These are phyloP conservation scores for Brettanomyces naardenensis DNA, from an alignment of 805 yeast species.

Conservation along the genomic window DNA sequence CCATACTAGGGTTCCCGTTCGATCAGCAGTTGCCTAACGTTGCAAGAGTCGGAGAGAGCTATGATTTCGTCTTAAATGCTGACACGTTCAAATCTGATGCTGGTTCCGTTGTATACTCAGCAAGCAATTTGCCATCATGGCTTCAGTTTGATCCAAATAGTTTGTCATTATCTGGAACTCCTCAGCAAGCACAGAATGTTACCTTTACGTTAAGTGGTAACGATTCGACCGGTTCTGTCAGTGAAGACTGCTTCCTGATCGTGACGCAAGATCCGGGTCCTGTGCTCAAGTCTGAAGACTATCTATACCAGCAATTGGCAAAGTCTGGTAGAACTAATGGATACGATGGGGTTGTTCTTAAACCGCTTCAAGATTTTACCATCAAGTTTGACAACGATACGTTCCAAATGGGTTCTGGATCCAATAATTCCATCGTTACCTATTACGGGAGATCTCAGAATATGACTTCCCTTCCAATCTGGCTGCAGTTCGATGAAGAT, in stretches of 20 bases:
- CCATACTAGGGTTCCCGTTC: slow-evolving; percentile 69
- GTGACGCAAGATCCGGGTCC: slow-evolving; percentile 56
- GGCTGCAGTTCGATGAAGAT: slow-evolving; percentile 66
- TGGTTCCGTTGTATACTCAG: slow-evolving; percentile 45
- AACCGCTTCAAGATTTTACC: slow-evolving; percentile 60
- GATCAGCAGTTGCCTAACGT: slow-evolving; percentile 80
- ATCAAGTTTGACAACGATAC: slow-evolving; percentile 56
- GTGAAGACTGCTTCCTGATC: slow-evolving; percentile 47
- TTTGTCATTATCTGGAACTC: slow-evolving; percentile 65
- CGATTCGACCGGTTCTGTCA: slow-evolving; percentile 48
- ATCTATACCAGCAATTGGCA: slow-evolving; percentile 45
- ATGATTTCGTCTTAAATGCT: slow-evolving; percentile 57
- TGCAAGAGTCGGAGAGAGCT: slow-evolving; percentile 60
- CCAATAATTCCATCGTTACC: slow-evolving; percentile 44
- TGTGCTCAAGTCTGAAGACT: slow-evolving; percentile 28
- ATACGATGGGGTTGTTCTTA: slow-evolving; percentile 58
- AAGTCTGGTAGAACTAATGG: slow-evolving; percentile 74
- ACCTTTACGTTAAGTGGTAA: slow-evolving; percentile 54
- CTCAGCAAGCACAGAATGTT: slow-evolving; percentile 34
- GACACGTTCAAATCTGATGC: slow-evolving; percentile 54
- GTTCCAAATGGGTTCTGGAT: slow-evolving; percentile 39
- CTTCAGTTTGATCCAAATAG: slow-evolving; percentile 56
- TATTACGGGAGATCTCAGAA: slow-evolving; percentile 79
- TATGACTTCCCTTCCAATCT: slow-evolving; percentile 83
- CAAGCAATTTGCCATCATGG: slow-evolving; percentile 67